Conservation (phyloP, 2,329 filamentous ascomycete species). For the Chrysosphaeria jannelii region DNA sequence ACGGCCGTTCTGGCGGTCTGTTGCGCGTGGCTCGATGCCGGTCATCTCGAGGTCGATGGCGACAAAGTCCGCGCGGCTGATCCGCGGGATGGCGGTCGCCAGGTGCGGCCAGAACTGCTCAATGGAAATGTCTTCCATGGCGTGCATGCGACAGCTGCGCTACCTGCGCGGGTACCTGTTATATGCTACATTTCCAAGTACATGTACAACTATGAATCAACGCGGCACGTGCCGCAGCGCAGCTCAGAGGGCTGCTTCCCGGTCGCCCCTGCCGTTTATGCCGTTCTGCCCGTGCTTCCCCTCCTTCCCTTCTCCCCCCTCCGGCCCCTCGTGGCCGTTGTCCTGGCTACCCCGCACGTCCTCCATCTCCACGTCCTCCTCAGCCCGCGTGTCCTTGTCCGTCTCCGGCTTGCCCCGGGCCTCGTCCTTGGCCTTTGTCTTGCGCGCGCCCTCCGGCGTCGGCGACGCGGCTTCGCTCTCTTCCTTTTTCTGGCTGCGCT, state of each 20-base stretch:
- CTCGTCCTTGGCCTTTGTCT: constrained; percentile 10
- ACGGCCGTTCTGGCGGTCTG: not conserved
- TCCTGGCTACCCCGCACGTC: constrained; percentile 7
- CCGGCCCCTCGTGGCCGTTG: constrained; percentile 9
- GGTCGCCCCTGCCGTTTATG: not conserved
- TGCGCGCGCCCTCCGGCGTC: constrained; percentile 12
- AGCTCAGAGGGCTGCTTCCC: not conserved
- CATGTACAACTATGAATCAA: not conserved
- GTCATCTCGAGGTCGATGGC: constrained; percentile 12
- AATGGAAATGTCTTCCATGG: constrained; percentile 7
- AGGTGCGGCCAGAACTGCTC: constrained; percentile 8
- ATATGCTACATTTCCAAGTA: not conserved
- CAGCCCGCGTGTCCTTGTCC: not conserved
- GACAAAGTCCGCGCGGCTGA: constrained; percentile 8
- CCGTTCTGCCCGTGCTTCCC: not conserved
- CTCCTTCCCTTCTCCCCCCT: not conserved
- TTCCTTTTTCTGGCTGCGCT: constrained; percentile 38
- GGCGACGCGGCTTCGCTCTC: constrained; percentile 16
- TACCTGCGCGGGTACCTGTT: too few relatives aligned
- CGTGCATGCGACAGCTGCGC: too few relatives aligned
- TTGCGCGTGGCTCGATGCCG: constrained; percentile 6
- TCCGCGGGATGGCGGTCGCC: constrained; percentile 7
- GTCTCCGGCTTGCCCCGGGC: constrained; percentile 7
- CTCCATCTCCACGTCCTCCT: constrained; percentile 1
- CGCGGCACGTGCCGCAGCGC: not conserved